Evolutionary conservation across 176 grass and related monocot genomes (phyloP).

Genomic region (Elymus sibiricus): DNA sequence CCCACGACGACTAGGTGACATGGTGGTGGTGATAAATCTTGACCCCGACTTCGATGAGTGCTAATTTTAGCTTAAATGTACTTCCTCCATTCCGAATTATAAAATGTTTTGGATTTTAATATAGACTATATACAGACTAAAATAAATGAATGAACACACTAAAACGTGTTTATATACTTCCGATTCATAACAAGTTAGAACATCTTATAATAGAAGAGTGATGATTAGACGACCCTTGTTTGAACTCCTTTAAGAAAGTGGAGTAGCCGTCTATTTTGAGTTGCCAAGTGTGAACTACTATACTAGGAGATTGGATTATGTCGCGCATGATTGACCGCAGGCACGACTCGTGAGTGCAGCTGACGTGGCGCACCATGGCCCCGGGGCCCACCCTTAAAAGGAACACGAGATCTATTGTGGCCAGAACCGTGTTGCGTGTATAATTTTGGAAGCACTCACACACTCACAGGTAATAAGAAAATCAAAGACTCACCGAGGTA

Average conservation of each 20-base stretch:
- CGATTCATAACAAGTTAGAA: too few species aligned
- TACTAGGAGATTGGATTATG: background rate
- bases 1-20: too few species aligned
- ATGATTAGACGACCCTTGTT: background rate
- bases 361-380: background rate
- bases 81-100: too few species aligned
- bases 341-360: background rate
- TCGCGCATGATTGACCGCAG: background rate
- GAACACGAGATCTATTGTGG: background rate
- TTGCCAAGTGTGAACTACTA: background rate
- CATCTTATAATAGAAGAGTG: too few species aligned
- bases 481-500: background rate
- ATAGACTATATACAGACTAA: too few species aligned
- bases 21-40: too few species aligned
- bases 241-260: background rate
- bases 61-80: too few species aligned
- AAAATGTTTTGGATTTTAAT: too few species aligned
- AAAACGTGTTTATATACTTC: too few species aligned
- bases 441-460: background rate
- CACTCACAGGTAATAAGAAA: background rate
- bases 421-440: background rate
- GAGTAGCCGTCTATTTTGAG: background rate
- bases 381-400: background rate
- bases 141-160: too few species aligned
- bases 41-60: too few species aligned